Percentiles rank a stretch among this genome's conserved stretches.
phyloP scores from a whole-genome alignment of 2,329 filamentous ascomycete genomes.

The Chaetothyriales sp. region DNA sequence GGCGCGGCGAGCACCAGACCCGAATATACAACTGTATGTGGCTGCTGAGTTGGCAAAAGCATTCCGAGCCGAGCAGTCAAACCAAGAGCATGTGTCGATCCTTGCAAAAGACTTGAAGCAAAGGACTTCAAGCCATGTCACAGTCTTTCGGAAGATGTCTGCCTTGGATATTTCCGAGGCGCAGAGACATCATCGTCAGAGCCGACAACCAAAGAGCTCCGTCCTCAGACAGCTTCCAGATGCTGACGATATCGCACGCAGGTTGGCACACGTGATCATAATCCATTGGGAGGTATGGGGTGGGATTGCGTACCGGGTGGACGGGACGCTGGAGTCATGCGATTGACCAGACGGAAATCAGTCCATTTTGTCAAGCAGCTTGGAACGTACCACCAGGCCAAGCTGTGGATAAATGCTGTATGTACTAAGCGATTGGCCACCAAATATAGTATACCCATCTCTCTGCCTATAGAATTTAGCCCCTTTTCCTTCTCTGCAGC shows the following conservation, averaged over 20 bases:
- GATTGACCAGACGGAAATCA: neutral
- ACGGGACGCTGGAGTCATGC: neutral
- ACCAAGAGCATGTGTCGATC: neutral
- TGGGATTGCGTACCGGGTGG: conserved; percentile 47
- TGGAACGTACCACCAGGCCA: no score
- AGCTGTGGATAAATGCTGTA: no score
- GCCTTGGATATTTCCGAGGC: conserved; percentile 30
- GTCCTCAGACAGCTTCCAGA: conserved; percentile 15
- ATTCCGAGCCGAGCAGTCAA: conserved; percentile 4
- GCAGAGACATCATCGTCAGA: conserved; percentile 21
- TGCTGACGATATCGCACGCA: conserved; percentile 47
- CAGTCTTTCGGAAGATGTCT: conserved; percentile 27
- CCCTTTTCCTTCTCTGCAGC: no score
- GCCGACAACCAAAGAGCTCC: conserved; percentile 7
- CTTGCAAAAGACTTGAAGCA: conserved; percentile 19
- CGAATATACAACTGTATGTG: neutral
- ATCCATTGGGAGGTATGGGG: conserved; percentile 87
- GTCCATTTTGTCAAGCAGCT: neutral
- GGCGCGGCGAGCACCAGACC: neutral
- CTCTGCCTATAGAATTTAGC: no score
- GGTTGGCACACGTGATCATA: conserved; percentile 67
- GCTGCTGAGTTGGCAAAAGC: neutral
- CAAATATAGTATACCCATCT: no score
- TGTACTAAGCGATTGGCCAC: no score
- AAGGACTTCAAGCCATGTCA: conserved; percentile 18